phyloP scores from a whole-genome alignment of 31 red algal genomes.

The Odonthalia washingtoniensis region DNA sequence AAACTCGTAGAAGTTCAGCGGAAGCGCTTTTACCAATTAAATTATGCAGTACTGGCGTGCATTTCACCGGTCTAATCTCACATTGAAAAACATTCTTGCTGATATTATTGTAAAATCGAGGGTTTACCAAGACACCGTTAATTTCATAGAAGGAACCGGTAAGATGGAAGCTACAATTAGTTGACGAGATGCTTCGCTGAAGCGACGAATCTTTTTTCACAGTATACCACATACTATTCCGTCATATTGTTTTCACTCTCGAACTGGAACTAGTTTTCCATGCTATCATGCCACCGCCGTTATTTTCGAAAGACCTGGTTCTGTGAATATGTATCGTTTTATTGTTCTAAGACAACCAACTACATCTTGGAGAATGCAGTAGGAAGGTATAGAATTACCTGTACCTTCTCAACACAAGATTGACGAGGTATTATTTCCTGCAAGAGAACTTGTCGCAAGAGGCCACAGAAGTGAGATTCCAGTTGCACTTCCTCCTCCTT shows the following conservation, averaged over 20 bases:
- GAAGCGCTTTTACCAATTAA: not conserved
- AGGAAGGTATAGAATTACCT: slow-evolving; percentile 36
- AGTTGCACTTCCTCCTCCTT: slow-evolving; percentile 9
- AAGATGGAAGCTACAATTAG: slow-evolving; percentile 59
- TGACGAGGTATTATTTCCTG: slow-evolving; percentile 44
- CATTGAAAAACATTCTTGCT: slow-evolving; percentile 22
- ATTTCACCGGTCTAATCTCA: slow-evolving; percentile 5
- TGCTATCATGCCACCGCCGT: slow-evolving; percentile 39
- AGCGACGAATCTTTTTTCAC: slow-evolving; percentile 5
- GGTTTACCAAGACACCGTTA: not conserved
- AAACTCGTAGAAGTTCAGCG: slow-evolving; percentile 30
- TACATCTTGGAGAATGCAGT: slow-evolving; percentile 38
- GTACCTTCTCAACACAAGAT: slow-evolving; percentile 33
- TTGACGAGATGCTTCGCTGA: slow-evolving; percentile 19
- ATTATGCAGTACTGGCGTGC: not conserved
- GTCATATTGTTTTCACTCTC: slow-evolving; percentile 13
- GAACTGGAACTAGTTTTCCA: not conserved
- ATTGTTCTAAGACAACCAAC: no score
- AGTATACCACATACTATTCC: slow-evolving; percentile 5
- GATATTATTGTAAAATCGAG: not conserved
- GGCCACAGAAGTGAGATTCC: slow-evolving; percentile 8
- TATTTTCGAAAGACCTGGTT: slow-evolving; percentile 38
- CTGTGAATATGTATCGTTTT: slow-evolving; percentile 29
- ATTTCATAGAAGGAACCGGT: slow-evolving; percentile 21
- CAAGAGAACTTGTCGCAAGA: no score